Percentiles rank a stretch among this genome's conserved stretches.
These are phyloP conservation scores for Thalassiosira mediterranea DNA, from an alignment of 352 stramenopile genomes.

Conservation along the genomic window DNA sequence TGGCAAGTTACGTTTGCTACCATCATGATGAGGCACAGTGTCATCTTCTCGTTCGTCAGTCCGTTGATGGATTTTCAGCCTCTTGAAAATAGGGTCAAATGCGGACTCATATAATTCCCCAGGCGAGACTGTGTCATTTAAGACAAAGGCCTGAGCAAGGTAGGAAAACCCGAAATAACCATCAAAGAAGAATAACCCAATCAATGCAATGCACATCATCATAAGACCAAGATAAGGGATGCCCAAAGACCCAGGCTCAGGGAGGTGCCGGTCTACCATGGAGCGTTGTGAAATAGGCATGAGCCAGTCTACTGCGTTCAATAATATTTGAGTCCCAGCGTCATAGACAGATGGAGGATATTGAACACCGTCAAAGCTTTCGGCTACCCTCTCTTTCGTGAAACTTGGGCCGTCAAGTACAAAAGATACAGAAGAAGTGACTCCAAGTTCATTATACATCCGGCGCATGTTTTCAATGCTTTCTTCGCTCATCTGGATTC, in stretches of 20 bases:
- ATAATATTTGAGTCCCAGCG: slow-evolving; percentile 53
- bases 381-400: slow-evolving; percentile 38
- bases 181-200: slow-evolving; percentile 62
- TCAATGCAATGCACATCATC: slow-evolving; percentile 46
- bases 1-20: no score
- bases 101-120: slow-evolving; percentile 50
- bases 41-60: slow-evolving; percentile 3
- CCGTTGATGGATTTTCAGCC: background rate
- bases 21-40: no score
- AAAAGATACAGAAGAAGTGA: slow-evolving; percentile 40
- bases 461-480: slow-evolving; percentile 49
- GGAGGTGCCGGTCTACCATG: background rate
- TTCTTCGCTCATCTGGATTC: slow-evolving; percentile 58
- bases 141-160: slow-evolving; percentile 35
- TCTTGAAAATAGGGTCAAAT: slow-evolving; percentile 35
- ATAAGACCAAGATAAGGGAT: slow-evolving; percentile 58
- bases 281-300: slow-evolving; percentile 4
- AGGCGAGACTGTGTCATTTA: slow-evolving; percentile 11
- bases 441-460: slow-evolving; percentile 39
- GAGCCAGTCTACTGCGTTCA: slow-evolving; percentile 58
- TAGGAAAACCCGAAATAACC: slow-evolving; percentile 43
- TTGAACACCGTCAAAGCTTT: slow-evolving; percentile 62
- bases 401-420: slow-evolving; percentile 56
- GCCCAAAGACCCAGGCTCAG: slow-evolving; percentile 13
- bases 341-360: slow-evolving; percentile 58